Percentiles rank a stretch among this genome's conserved stretches.
Conservation (phyloP, 805 yeast genomes). For the Saccharomycopsis selenospora region DNA sequence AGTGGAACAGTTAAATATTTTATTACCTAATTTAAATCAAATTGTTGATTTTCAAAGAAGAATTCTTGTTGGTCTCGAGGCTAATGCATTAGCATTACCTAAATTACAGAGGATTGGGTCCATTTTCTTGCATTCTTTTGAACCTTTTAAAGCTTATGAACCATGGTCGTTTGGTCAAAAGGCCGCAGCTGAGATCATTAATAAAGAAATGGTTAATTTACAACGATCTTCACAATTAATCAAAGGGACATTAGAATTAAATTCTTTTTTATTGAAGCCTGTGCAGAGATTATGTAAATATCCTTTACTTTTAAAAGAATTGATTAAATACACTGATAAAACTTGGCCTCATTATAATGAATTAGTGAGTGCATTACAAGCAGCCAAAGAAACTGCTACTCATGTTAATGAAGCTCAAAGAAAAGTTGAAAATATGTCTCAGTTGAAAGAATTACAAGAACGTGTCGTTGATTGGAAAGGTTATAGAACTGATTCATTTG, state of each 20-base stretch:
- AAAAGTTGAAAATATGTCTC: constrained; percentile 75
- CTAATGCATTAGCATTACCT: constrained; percentile 69
- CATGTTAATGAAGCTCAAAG: constrained; percentile 92
- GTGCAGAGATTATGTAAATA: constrained; percentile 95
- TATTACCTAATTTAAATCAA: constrained; percentile 79
- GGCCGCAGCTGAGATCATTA: constrained; percentile 76
- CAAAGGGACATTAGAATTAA: constrained; percentile 83
- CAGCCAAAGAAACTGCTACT: constrained; percentile 77
- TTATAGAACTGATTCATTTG: constrained; percentile 68
- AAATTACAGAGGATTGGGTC: constrained; percentile 83
- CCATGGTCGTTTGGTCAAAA: constrained; percentile 92
- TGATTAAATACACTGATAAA: constrained; percentile 56
- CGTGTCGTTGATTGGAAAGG: constrained; percentile 92
- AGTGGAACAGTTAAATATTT: constrained; percentile 68
- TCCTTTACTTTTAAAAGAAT: constrained; percentile 73
- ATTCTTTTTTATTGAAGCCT: constrained; percentile 84
- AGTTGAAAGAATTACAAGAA: constrained; percentile 57
- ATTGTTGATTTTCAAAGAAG: constrained; percentile 90
- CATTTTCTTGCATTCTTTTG: constrained; percentile 68
- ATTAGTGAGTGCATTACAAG: constrained; percentile 57
- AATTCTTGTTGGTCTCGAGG: constrained; percentile 80
- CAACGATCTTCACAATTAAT: constrained; percentile 49
- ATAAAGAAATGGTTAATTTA: constrained; percentile 44
- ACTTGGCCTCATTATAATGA: constrained; percentile 55
- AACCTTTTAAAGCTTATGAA: constrained; percentile 82